Evolutionary conservation across 1,284 basidiomycete genomes (phyloP), one percentile per base, ranked within the genome.

Genomic region (Cutaneotrichosporon sp.): DNA sequence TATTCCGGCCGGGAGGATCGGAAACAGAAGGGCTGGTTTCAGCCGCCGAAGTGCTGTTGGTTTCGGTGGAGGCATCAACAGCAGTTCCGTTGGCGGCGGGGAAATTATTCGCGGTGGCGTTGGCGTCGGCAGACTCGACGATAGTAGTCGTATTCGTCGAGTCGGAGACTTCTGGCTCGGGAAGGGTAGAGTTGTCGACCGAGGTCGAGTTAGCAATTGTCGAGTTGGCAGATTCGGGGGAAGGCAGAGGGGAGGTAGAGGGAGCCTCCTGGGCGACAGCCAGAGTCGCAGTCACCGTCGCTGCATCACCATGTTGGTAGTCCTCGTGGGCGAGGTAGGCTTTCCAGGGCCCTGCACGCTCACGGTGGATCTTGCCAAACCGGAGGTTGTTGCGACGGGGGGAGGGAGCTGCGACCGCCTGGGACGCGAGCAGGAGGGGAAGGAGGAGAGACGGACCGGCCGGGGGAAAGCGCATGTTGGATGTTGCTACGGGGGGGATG

Each of bases 351-450:
- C 46, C 46, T 12, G 46, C 46, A 6, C 46, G 46, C 34, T 38
- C 29, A 17, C 24, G 33, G 45, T 41, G 38, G 38, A 35, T 9
- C 14, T 33, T 37, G 12, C 46, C 54, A 49, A 64, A 65, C 24
- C 55, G 46, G 14, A 53, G 24, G 26, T 55, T 46, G 22, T 31
- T 31, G 49, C 63, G 54, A 29, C 59, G 57, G n/a, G 49, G 54
- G 19, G 55, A 59, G 6, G 67, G 66, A 2, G 63, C 52, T 7
- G 69, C 69, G 19, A 64, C 41, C 19, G 63, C 52, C 17, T 61
- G 46, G 3, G 60, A 55, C 5, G 62, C 69, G 16, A 69, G 61
- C 39, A 69, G 58, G 26, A 63, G 66, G 22, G 64, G 60, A 44
- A 71, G 60, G 38, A 70, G 52, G 16, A 63, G 51, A 24, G 64